Conservation (phyloP, 495 filamentous ascomycete species). For the Aspergillus biplanus region DNA sequence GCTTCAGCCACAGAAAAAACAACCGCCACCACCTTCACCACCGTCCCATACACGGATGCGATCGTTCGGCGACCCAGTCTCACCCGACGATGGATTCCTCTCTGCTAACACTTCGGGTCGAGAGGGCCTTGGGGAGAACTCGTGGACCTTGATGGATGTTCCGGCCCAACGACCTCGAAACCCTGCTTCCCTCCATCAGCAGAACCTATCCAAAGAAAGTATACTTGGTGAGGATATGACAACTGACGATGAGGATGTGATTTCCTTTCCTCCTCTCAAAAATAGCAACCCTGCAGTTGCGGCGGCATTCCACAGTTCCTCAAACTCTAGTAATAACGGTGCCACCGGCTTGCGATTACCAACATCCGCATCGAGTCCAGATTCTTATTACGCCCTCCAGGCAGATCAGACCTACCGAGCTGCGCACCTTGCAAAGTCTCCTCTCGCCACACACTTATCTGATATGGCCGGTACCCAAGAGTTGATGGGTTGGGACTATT, state of each 20-base stretch:
- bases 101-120: slow-evolving; percentile 28
- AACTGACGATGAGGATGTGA: slow-evolving; percentile 78
- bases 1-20: slow-evolving; percentile 15
- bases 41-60: slow-evolving; percentile 17
- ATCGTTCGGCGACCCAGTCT: slow-evolving; percentile 16
- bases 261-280: slow-evolving; percentile 56
- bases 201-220: slow-evolving; percentile 52
- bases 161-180: slow-evolving; percentile 27
- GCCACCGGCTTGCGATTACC: slow-evolving; percentile 39
- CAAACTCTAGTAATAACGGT: slow-evolving; percentile 19
- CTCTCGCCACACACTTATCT: slow-evolving; percentile 53
- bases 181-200: slow-evolving; percentile 30
- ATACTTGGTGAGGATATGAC: slow-evolving; percentile 68
- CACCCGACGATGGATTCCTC: slow-evolving; percentile 22
- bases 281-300: slow-evolving; percentile 30
- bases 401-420: slow-evolving; percentile 37
- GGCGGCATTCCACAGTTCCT: slow-evolving; percentile 27
- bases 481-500: slow-evolving; percentile 71
- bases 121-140: slow-evolving; percentile 15
- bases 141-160: slow-evolving; percentile 34
- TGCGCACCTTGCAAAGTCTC: slow-evolving; percentile 62
- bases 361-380: slow-evolving; percentile 60
- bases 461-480: slow-evolving; percentile 44
- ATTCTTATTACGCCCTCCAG: slow-evolving; percentile 64
- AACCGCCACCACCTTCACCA: slow-evolving; percentile 18